Conservation (phyloP, 495 filamentous ascomycete genomes). For the Aspergillus wentii region DNA sequence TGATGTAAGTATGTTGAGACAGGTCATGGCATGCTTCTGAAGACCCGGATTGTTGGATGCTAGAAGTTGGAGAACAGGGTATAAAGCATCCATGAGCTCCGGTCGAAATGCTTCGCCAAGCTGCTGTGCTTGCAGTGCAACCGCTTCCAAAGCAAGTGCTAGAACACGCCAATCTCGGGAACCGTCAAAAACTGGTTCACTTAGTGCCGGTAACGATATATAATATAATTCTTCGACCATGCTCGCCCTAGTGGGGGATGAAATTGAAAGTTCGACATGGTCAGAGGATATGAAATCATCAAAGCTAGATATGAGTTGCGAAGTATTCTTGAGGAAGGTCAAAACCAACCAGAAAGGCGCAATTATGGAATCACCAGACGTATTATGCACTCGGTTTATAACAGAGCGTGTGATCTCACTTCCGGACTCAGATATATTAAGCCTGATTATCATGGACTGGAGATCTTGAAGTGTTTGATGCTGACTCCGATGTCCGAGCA, state of each 20-base stretch:
- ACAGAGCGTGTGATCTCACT: conserved; percentile 49
- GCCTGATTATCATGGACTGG: conserved; percentile 34
- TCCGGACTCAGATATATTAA: conserved; percentile 36
- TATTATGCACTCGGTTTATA: conserved; percentile 52
- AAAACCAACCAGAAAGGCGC: conserved; percentile 81
- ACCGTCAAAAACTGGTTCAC: conserved; percentile 40
- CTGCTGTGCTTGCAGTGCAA: conserved; percentile 66
- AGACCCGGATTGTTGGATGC: conserved; percentile 65
- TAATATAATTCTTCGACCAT: conserved; percentile 78
- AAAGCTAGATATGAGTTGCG: conserved; percentile 43
- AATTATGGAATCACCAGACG: conserved; percentile 50
- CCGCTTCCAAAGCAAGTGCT: conserved; percentile 69
- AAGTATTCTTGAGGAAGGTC: conserved; percentile 55
- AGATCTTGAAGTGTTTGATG: conserved; percentile 52
- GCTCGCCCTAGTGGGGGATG: conserved; percentile 41
- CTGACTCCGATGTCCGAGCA: conserved; percentile 63
- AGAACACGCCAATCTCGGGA: conserved; percentile 62
- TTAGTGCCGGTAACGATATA: conserved; percentile 63
- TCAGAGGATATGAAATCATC: conserved; percentile 60
- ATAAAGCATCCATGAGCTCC: conserved; percentile 88
- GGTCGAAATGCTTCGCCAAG: conserved; percentile 65
- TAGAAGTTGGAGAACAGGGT: conserved; percentile 82
- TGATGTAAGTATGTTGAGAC: conserved; percentile 70
- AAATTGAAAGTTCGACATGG: conserved; percentile 25
- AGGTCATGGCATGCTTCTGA: conserved; percentile 76